Evolutionary conservation across 768 basidiomycete species (phyloP), one percentile per base, ranked within the genome.

Genomic region (Boletus rubropictus): DNA sequence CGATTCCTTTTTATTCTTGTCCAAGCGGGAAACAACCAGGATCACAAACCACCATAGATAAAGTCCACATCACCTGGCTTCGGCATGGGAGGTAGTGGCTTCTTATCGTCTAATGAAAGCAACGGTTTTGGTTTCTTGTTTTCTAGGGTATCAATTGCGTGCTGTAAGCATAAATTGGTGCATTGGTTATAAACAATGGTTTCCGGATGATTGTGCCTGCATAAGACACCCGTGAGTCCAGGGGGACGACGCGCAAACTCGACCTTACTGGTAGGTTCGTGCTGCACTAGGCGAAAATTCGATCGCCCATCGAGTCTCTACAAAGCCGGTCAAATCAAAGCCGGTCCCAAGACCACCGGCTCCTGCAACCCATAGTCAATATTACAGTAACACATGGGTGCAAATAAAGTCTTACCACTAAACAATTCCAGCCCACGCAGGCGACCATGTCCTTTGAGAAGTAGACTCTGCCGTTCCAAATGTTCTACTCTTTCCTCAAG

Each of bases 301-400:
- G 0, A 88, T 72, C 0, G 85, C 86, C 72, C 82, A 86, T 54
- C 69, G 72, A 1, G 82, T 83, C 15, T 82, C 69, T 7, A 87
- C 77, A 61, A 76, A 79, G 0, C 74, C 73, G 6, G 82, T 80
- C 52, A 80, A 57, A 39, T 79, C 72, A 48, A 89, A 67, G 1
- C 87, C 86, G 29, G 79, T 75, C 3, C 84, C 82, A 6, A 89
- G 72, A 3, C 86, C 86, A 42, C 86, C 86, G 31, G 84, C 86
- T 61, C 86, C 85, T 87, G 48, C 14, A 37, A 44, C 40, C 7
- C 25, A 25, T 27, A 2, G 35, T 57, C 7, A 39, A 21, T 34
- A 35, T 21, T 14, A 38, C 27, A 21, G 17, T 17, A 38, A 20
- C 29, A 27, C 17, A 12, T 18, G 46, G 14, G 21, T 29, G 12